Evolutionary conservation across 2,329 filamentous ascomycete species (phyloP).

Genomic region (Atkinsonella texensis): DNA sequence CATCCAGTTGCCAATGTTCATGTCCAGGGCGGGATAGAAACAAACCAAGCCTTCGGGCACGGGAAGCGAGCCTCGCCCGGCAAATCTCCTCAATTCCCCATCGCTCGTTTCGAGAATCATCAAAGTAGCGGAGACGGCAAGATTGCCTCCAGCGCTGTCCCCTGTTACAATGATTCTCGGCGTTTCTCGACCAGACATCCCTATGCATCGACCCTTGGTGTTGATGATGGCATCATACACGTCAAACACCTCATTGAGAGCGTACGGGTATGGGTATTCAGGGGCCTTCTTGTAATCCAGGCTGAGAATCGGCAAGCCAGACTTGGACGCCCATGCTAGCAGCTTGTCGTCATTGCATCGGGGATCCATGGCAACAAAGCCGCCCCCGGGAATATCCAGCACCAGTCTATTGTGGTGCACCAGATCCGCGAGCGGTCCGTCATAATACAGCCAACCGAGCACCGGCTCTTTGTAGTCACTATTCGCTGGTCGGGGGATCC

Average conservation of each 20-base stretch:
- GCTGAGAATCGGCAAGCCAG: slow-evolving; percentile 78
- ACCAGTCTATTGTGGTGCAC: slow-evolving; percentile 67
- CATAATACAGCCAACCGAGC: slow-evolving; percentile 84
- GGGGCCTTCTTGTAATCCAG: slow-evolving; percentile 63
- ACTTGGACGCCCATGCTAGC: slow-evolving; percentile 81
- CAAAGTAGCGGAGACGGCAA: slow-evolving; percentile 57
- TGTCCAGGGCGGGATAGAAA: slow-evolving; percentile 82
- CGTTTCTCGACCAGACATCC: slow-evolving; percentile 27
- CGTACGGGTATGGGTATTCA: slow-evolving; percentile 36
- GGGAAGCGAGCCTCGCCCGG: slow-evolving; percentile 45
- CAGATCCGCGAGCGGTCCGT: slow-evolving; percentile 70
- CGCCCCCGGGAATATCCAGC: slow-evolving; percentile 84
- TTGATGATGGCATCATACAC: slow-evolving; percentile 27
- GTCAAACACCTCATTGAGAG: slow-evolving; percentile 38
- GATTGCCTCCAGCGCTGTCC: slow-evolving; percentile 37
- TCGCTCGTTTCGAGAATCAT: slow-evolving; percentile 76
- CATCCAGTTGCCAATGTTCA: slow-evolving; percentile 99
- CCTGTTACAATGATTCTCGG: slow-evolving; percentile 33
- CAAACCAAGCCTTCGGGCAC: slow-evolving; percentile 70
- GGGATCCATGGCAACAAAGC: slow-evolving; percentile 96
- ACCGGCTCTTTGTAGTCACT: slow-evolving; percentile 79
- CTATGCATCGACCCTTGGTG: slow-evolving; percentile 29
- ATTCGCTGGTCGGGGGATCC: slow-evolving; percentile 67
- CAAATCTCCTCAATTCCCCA: slow-evolving; percentile 20
- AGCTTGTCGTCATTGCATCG: slow-evolving; percentile 89